A percentile compares a stretch with the other conserved stretches of the same genome.
Conservation (phyloP, 2,329 filamentous ascomycete species). For the Parastagonospora nodorum region DNA sequence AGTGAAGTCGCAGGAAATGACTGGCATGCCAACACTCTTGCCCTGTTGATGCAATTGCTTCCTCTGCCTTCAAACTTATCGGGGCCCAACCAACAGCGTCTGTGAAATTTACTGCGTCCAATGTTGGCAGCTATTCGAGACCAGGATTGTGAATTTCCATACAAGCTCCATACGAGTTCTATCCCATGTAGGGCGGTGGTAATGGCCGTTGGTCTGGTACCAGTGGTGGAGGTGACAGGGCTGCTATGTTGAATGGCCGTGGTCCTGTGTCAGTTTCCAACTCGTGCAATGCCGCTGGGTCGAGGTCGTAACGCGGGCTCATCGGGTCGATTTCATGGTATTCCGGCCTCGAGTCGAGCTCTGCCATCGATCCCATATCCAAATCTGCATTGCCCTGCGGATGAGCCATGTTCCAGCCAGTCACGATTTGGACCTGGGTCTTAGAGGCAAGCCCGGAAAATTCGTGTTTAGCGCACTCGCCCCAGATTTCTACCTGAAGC, state of each 20-base stretch:
- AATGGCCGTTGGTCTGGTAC: neutral
- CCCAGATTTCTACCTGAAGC: constrained; percentile 30
- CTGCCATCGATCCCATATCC: neutral
- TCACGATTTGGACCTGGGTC: constrained; percentile 23
- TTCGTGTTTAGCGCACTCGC: constrained; percentile 33
- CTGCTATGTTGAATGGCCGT: too few relatives aligned
- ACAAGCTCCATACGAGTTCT: neutral
- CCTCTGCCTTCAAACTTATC: too few relatives aligned
- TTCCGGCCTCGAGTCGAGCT: constrained; percentile 4
- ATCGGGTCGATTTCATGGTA: constrained; percentile 18
- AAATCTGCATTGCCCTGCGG: neutral
- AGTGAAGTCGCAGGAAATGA: too few relatives aligned
- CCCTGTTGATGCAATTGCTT: too few relatives aligned
- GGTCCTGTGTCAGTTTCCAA: neutral
- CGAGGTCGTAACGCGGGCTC: neutral
- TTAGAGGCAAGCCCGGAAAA: constrained; percentile 20
- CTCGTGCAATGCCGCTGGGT: neutral
- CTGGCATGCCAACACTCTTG: too few relatives aligned
- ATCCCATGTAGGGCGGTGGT: neutral
- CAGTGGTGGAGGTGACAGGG: neutral
- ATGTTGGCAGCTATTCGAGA: too few relatives aligned
- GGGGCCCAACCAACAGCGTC: too few relatives aligned
- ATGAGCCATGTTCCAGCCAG: constrained; percentile 8
- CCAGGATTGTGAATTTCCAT: neutral
- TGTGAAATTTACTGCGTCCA: too few relatives aligned